phyloP scores from a whole-genome alignment of 805 yeast species.

The Monosporozyma unispora region DNA sequence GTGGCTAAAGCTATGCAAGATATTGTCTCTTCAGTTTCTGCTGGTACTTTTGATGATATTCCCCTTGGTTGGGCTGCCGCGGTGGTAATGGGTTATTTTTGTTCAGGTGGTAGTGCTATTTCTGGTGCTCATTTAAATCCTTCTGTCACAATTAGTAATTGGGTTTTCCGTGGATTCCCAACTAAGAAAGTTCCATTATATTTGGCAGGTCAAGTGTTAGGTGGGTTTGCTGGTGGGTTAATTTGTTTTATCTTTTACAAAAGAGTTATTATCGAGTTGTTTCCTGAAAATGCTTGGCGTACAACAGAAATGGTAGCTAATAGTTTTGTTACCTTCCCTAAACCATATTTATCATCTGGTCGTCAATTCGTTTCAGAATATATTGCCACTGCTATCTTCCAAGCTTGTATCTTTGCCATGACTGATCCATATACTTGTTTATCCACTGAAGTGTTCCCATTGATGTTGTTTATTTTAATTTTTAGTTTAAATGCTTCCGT shows the following conservation, averaged over 20 bases:
- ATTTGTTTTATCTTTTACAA: conserved; percentile 39
- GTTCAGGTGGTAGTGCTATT: conserved; percentile 42
- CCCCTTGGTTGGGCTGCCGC: conserved; percentile 49
- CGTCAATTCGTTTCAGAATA: conserved; percentile 43
- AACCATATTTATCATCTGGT: conserved; percentile 31
- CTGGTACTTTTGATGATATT: conserved; percentile 36
- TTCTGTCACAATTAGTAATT: conserved; percentile 40
- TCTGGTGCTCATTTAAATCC: conserved; percentile 55
- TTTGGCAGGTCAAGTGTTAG: conserved; percentile 39
- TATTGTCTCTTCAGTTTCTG: conserved; percentile 10
- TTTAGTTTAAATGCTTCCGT: conserved; percentile 39
- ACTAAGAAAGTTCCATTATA: conserved; percentile 39
- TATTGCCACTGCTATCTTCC: conserved; percentile 37
- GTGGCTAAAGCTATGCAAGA: conserved; percentile 6
- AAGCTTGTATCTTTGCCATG: conserved; percentile 41
- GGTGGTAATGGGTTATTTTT: conserved; percentile 41
- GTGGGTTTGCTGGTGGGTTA: conserved; percentile 41
- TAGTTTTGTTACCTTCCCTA: conserved; percentile 41
- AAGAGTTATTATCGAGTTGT: conserved; percentile 27
- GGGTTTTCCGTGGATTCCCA: conserved; percentile 44
- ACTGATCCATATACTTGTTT: conserved; percentile 44
- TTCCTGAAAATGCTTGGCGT: conserved; percentile 23
- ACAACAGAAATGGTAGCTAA: conserved; percentile 31
- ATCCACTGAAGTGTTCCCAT: conserved; percentile 38
- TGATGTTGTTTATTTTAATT: conserved; percentile 38